These are phyloP conservation scores for Zalaria obscura DNA, from an alignment of 2,329 filamentous ascomycete species.

Conservation along the genomic window DNA sequence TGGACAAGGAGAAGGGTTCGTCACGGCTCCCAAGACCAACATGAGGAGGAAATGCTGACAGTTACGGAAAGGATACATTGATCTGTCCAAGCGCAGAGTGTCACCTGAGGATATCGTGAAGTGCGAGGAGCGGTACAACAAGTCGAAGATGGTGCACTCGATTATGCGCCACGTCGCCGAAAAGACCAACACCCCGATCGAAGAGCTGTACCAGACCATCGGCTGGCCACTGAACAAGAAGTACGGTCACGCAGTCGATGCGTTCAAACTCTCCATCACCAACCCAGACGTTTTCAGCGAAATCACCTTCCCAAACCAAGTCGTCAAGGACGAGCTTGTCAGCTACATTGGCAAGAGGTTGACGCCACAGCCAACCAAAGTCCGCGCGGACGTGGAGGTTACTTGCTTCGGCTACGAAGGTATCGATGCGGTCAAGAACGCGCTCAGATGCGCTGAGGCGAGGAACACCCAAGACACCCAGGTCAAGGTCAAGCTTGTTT, in stretches of 20 bases:
- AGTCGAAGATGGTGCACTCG: conserved; percentile 98
- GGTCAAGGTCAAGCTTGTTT: conserved; percentile 98
- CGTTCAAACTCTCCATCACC: conserved; percentile 98
- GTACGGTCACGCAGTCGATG: conserved; percentile 91
- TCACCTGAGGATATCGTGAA: conserved; percentile 95
- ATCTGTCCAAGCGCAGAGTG: conserved; percentile 95
- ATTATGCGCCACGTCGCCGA: conserved; percentile 98
- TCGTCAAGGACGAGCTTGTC: conserved; percentile 78
- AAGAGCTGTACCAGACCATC: conserved; percentile 85
- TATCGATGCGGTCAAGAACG: conserved; percentile 93
- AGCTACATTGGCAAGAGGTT: conserved; percentile 94
- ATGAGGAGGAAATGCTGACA: background rate
- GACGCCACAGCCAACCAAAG: conserved; percentile 96
- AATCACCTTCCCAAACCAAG: conserved; percentile 72
- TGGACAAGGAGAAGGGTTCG: conserved; percentile 94
- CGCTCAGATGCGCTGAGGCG: conserved; percentile 79
- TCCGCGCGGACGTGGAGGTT: conserved; percentile 93
- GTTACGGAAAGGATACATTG: conserved; percentile 63
- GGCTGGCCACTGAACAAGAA: conserved; percentile 97
- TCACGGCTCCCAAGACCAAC: background rate
- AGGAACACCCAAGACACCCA: conserved; percentile 84
- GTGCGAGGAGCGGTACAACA: conserved; percentile 99
- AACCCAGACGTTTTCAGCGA: conserved; percentile 96
- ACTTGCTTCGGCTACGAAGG: conserved; percentile 87
- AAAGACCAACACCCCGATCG: conserved; percentile 89